Percentiles rank a stretch among this genome's conserved stretches.
Conservation (phyloP, 2,329 filamentous ascomycete genomes). For the Colletotrichum ledebouriae region DNA sequence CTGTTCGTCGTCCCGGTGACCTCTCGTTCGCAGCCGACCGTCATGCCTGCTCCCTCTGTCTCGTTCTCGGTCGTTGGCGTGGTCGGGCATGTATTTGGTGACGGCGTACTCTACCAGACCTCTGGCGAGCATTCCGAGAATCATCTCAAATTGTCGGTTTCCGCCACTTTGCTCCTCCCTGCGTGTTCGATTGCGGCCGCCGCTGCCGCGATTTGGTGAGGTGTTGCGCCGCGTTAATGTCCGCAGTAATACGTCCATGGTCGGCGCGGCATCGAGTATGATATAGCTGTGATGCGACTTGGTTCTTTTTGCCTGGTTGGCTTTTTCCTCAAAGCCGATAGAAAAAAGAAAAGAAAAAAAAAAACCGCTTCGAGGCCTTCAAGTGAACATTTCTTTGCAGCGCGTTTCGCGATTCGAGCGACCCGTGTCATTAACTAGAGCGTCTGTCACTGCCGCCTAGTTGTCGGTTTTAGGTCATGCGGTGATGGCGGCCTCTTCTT, state of each 20-base stretch:
- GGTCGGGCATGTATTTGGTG: conserved; percentile 33
- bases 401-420: conserved; percentile 6
- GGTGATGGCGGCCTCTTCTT: conserved; percentile 29
- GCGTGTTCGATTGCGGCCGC: conserved; percentile 10
- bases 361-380: neutral
- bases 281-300: no score
- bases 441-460: neutral
- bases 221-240: conserved; percentile 29
- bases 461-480: conserved; percentile 22
- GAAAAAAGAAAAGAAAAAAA: no score
- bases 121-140: conserved; percentile 34
- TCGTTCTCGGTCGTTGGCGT: neutral
- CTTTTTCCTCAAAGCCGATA: no score
- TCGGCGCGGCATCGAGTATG: neutral
- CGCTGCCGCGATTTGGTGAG: conserved; percentile 21
- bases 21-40: conserved; percentile 16
- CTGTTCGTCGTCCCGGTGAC: conserved; percentile 3
- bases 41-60: conserved; percentile 3
- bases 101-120: conserved; percentile 38
- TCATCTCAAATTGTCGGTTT: conserved; percentile 24
- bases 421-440: conserved; percentile 11
- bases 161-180: neutral
- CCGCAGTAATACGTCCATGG: conserved; percentile 35
- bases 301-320: no score
- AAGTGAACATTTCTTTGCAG: neutral